Evolutionary conservation across 768 basidiomycete genomes (phyloP), one percentile per base, ranked within the genome.

Genomic region (Boletus sp.): DNA sequence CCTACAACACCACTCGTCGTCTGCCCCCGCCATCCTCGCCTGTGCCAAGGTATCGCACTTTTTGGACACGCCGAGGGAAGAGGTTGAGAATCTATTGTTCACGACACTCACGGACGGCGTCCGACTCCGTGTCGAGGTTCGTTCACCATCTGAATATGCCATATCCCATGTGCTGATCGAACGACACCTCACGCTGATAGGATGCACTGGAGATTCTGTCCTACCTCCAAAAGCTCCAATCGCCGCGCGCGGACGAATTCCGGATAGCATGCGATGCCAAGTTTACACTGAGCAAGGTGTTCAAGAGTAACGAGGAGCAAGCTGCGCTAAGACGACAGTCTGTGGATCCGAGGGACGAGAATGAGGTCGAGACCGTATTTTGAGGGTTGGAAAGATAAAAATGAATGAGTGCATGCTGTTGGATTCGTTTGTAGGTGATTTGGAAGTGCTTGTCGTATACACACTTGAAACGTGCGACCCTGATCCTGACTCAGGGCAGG

Each of bases 211-310:
- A 72, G 1, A 77, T 78, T 9, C 53, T 83, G 27, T 64, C 69
- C 13, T 83, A 84, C 69, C 66, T 93, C 43, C 59, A 58, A 17
- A 69, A 76, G 3, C 66, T 84, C 42, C 70, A 75, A 53, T 86
- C 88, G 0, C 56, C 74, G 3, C 77, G 85, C 5, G 68, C 68
- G 1, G 83, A 83, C 17, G 87, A 88, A 64, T 90, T 87, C 75
- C 75, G 83, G 30, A 60, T 68, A 38, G 74, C 73, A 6, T 87
- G 83, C 52, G 76, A 80, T 46, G 59, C 54, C 15, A 79, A 69
- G 56, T 91, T 88, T 70, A 70, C 70, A 41, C 68, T 84, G 23
- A 84, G 90, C 19, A 87, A 85, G 7, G 71, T 83, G 25, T 93
- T 93, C 75, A 85, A 82, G 70, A 67, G 75, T 3, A 58, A 62